Conservation (phyloP, 2,329 filamentous ascomycete genomes). For the Rutstroemia sp. region DNA sequence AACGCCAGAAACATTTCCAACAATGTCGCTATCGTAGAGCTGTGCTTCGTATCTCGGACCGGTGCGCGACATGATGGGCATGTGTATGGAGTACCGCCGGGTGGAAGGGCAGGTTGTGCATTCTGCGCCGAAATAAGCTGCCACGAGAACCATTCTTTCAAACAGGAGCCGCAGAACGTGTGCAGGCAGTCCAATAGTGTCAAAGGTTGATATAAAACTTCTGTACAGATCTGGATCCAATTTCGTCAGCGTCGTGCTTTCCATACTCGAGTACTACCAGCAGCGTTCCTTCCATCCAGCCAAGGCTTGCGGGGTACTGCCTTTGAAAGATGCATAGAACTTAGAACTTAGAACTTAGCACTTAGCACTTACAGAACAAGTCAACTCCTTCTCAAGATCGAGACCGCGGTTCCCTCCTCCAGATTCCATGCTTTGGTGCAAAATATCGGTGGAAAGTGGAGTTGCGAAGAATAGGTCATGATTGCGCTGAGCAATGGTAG, state of each 20-base stretch:
- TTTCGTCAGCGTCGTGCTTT: not conserved
- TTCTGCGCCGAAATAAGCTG: slow-evolving; percentile 39
- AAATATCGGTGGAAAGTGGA: not conserved
- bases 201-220: slow-evolving; percentile 83
- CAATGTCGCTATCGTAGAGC: slow-evolving; percentile 83
- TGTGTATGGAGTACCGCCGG: slow-evolving; percentile 51
- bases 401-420: slow-evolving; percentile 44
- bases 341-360: slow-evolving; percentile 34
- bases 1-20: slow-evolving; percentile 80
- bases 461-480: slow-evolving; percentile 8
- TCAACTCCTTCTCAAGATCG: slow-evolving; percentile 89
- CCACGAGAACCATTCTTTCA: slow-evolving; percentile 92
- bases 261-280: not conserved
- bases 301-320: not conserved
- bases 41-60: slow-evolving; percentile 81
- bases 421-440: slow-evolving; percentile 27
- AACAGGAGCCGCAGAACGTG: slow-evolving; percentile 90
- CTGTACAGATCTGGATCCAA: slow-evolving; percentile 76
- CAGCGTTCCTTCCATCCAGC: not conserved
- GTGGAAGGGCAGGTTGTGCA: slow-evolving; percentile 18
- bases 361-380: slow-evolving; percentile 70
- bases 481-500: slow-evolving; percentile 8
- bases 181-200: slow-evolving; percentile 90
- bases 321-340: slow-evolving; percentile 31
- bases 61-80: slow-evolving; percentile 87